Base-by-base conservation (phyloP, 768 basidiomycete species). In the Cystofilobasidium bisporidii region DNA sequence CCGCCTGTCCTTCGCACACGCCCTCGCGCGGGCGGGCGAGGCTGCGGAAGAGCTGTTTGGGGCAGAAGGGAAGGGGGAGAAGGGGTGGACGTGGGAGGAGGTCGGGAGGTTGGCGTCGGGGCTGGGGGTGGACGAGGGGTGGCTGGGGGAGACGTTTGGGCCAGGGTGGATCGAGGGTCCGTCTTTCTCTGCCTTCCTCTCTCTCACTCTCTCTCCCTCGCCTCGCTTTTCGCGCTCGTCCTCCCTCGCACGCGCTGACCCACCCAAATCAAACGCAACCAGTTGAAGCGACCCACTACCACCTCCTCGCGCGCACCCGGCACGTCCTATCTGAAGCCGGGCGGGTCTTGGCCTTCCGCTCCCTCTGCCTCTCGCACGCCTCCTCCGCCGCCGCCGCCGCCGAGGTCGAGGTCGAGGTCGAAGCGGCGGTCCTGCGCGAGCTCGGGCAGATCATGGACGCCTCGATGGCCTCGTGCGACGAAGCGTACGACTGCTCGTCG, bases 241-340 rank as follows among this genome's bases (percentile, higher is more conserved):
- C 36, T 12, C 36, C 36, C 36, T 36, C 36, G 5, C 12, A 12
- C 36, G 5, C 36, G 5, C 36, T 36, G 6, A 36, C 12, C 36
- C 36, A 36, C 36, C 36, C 36, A 36, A 36, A 36, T 6, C 36
- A 36, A 36, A 36, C 36, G n/a, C n/a, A n/a, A n/a, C n/a, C 73
- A 89, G 89, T 89, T 45, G 86, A 91, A 76, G 84, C 88, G 17
- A 84, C 83, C 0, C 80, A 85, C 76, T 91, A 91, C 79, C 86
- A 90, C 74, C 77, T 93, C 20, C 89, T 88, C 80, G 86, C 86
- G 71, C 84, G 91, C 65, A 84, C 86, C 6, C 85, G 83, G 74
- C 91, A 93, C 73, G 88, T 91, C 61, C 83, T 86, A 75, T 80
- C 83, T 8, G 92, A 93, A 78, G 86, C 88, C 9, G 80, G 86